These are phyloP conservation scores for Rhododendron griersonianum DNA, from an alignment of 148 eudicot genomes.

Conservation along the genomic window DNA sequence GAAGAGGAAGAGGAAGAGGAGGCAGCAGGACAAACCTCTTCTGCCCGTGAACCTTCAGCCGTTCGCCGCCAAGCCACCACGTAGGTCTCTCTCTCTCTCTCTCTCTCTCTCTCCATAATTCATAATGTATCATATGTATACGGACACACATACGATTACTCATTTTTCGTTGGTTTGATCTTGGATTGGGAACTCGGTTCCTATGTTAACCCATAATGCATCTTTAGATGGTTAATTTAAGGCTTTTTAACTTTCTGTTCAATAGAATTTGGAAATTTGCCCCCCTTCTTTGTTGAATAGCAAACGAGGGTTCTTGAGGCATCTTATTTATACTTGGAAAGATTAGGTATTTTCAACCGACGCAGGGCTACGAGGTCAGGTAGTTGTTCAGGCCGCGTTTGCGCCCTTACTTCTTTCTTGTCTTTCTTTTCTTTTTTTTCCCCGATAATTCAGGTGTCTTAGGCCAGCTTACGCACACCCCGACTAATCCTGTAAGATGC, in stretches of 20 bases:
- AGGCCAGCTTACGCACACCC: too few species aligned
- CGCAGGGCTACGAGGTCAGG: too few species aligned
- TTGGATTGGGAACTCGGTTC: not conserved
- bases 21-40: not conserved
- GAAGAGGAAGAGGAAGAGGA: too few species aligned
- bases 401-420: too few species aligned
- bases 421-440: too few species aligned
- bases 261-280: too few species aligned
- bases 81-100: not conserved
- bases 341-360: not conserved
- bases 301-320: not conserved
- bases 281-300: too few species aligned
- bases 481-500: too few species aligned
- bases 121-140: not conserved
- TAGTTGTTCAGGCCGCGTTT: too few species aligned
- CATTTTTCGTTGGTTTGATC: not conserved
- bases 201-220: not conserved
- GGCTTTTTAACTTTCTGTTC: too few species aligned
- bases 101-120: not conserved
- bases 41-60: not conserved
- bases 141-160: too few species aligned
- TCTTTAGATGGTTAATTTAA: not conserved
- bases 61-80: not conserved
- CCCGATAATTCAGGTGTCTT: too few species aligned
- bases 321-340: not conserved